Percentiles rank a stretch among this genome's conserved stretches.
phyloP scores from a whole-genome alignment of 148 eudicot genomes.

The Drosera capensis region DNA sequence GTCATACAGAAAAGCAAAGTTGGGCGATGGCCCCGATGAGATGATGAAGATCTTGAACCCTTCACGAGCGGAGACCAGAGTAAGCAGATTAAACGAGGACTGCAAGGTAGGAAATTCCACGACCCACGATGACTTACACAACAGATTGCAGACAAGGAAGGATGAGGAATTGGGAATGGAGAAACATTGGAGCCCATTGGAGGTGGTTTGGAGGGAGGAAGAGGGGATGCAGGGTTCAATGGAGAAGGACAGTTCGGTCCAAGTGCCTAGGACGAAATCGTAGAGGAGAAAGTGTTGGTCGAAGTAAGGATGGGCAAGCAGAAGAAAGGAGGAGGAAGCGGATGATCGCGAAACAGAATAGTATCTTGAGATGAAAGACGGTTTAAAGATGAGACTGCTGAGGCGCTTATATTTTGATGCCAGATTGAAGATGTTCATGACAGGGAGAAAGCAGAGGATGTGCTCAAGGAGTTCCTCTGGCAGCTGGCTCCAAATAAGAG shows the following conservation, averaged over 20 bases:
- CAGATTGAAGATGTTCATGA: constrained; percentile 32
- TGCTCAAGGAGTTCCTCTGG: constrained; percentile 50
- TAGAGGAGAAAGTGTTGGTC: constrained; percentile 21
- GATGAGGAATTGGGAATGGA: constrained; percentile 21
- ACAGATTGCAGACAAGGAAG: constrained; percentile 32
- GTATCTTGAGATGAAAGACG: constrained; percentile 31
- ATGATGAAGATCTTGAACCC: constrained; percentile 35
- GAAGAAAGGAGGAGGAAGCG: constrained; percentile 27
- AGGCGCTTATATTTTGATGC: constrained; percentile 50
- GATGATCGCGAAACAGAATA: constrained; percentile 2
- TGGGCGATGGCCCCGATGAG: constrained; percentile 11
- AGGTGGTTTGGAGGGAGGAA: constrained; percentile 22
- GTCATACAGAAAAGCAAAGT: constrained; percentile 21
- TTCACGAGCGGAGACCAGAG: constrained; percentile 13
- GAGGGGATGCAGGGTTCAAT: constrained; percentile 7
- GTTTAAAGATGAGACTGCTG: constrained; percentile 32
- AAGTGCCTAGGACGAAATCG: constrained; percentile 21
- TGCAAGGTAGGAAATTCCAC: constrained; percentile 28
- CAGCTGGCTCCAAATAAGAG: constrained; percentile 35
- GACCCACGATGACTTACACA: constrained; percentile 19
- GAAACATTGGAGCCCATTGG: constrained; percentile 52
- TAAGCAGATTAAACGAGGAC: constrained; percentile 28
- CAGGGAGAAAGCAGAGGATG: constrained; percentile 43
- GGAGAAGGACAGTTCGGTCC: constrained; percentile 23
- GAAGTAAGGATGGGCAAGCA: constrained; percentile 51